phyloP scores from a whole-genome alignment of 1,284 basidiomycete genomes.

The Meira nashicola region DNA sequence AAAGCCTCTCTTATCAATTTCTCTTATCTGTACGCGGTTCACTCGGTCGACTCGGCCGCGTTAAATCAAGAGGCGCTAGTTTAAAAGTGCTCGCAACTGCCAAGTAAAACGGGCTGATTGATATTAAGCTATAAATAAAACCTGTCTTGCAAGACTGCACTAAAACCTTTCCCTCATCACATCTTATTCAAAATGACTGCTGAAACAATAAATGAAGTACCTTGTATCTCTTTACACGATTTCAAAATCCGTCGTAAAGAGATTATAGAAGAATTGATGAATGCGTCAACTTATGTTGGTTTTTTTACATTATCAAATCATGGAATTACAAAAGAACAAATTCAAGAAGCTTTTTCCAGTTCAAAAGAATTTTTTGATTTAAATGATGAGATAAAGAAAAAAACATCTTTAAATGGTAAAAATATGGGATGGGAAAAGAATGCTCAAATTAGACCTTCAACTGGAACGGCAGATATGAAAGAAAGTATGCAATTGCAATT shows the following conservation, averaged over 20 bases:
- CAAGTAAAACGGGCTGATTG: no score
- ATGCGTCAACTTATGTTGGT: conserved; percentile 31
- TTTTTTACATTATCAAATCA: conserved; percentile 55
- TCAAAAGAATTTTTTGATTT: conserved; percentile 60
- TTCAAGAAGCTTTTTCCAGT: conserved; percentile 60
- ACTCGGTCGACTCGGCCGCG: no score
- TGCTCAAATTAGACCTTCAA: conserved; percentile 55
- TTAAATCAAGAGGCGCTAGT: no score
- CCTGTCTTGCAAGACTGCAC: no score
- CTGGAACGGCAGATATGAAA: conserved; percentile 56
- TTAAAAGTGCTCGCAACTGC: no score
- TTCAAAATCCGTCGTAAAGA: conserved; percentile 33
- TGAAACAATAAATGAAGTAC: conserved; percentile 24
- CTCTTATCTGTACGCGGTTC: no score
- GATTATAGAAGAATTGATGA: conserved; percentile 36
- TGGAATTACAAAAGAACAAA: conserved; percentile 55
- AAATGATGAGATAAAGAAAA: conserved; percentile 59
- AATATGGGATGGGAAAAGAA: conserved; percentile 54
- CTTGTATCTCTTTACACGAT: conserved; percentile 34
- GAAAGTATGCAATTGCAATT: conserved; percentile 57
- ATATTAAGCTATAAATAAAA: no score
- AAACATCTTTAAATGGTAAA: conserved; percentile 60
- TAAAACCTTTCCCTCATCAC: no score
- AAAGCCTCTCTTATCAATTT: no score
- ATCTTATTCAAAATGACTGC: no score